A percentile compares a stretch with the other conserved stretches of the same genome.
These are phyloP conservation scores for Wickerhamia fluorescens DNA, from an alignment of 805 yeast species.

Conservation along the genomic window DNA sequence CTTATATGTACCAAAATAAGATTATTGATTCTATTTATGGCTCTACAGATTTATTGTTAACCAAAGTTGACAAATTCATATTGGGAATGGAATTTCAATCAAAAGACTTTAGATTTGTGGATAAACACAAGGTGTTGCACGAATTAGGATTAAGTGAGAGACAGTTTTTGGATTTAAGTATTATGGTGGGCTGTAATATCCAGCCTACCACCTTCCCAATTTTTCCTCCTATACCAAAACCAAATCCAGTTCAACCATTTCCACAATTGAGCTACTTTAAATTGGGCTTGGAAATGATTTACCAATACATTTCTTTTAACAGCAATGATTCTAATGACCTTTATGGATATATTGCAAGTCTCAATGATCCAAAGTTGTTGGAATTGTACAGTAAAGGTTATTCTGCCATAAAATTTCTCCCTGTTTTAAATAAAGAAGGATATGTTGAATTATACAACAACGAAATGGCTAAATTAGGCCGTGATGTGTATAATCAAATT, in stretches of 20 bases:
- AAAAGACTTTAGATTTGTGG: slow-evolving; percentile 62
- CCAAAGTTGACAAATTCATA: slow-evolving; percentile 62
- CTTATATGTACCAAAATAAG: slow-evolving; percentile 52
- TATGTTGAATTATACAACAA: slow-evolving; percentile 49
- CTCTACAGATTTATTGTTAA: slow-evolving; percentile 70
- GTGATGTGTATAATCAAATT: slow-evolving; percentile 1
- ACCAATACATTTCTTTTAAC: slow-evolving; percentile 23
- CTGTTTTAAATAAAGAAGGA: slow-evolving; percentile 66
- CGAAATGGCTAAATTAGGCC: slow-evolving; percentile 33
- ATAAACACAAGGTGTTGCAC: slow-evolving; percentile 46
- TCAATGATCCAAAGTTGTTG: slow-evolving; percentile 39
- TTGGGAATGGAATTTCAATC: slow-evolving; percentile 60
- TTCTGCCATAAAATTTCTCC: slow-evolving; percentile 62
- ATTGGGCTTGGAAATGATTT: slow-evolving; percentile 32
- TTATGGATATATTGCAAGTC: slow-evolving; percentile 40
- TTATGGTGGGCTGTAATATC: slow-evolving; percentile 71
- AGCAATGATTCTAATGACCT: slow-evolving; percentile 20
- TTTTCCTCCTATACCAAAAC: slow-evolving; percentile 40
- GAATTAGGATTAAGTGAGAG: slow-evolving; percentile 57
- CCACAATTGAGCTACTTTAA: slow-evolving; percentile 36
- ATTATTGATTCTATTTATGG: slow-evolving; percentile 75
- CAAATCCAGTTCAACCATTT: slow-evolving; percentile 32
- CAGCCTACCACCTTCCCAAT: slow-evolving; percentile 58
- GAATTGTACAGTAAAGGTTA: slow-evolving; percentile 60
- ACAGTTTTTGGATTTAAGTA: slow-evolving; percentile 68